Evolutionary conservation across 768 basidiomycete species (phyloP), one percentile per base, ranked within the genome.

Genomic region (Mycena latifolia): DNA sequence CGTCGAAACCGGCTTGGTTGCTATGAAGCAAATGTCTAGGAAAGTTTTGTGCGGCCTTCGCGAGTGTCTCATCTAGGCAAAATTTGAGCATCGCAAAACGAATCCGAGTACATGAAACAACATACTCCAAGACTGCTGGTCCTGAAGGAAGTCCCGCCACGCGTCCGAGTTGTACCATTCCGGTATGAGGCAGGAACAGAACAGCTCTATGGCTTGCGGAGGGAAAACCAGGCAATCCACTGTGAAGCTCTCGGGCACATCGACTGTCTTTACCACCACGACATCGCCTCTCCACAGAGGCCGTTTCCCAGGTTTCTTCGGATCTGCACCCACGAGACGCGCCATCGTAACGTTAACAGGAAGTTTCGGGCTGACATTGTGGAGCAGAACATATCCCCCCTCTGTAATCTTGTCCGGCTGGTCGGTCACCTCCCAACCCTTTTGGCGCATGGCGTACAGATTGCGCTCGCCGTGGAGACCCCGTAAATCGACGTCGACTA

Each of bases 221-320:
- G 56, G 33, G 2, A 57, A 18, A 45, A 56, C 62, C 8, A 50
- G 17, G 31, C 57, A 64, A 57, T 64, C 31, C 4, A 17, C 14
- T 11, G 12, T 12, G 18, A 31, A 9, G 18, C 51, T 25, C 4
- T 9, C 48, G 5, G 62, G 63, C 63, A n/a, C 63, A 65, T 28
- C 58, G 55, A 4, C 3, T 18, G 6, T 54, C 57, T 59, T 59
- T 33, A 65, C 57, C 33, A 65, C 43, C 11, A 65, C 57, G 2
- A 55, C 63, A 25, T 65, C 63, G 1, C 62, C 63, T 22, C 63
- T 45, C 57, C 63, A 58, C 63, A 65, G 10, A 2, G 45, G 57
- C 14, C 57, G 51, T 18, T 47, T 14, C 1, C 63, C 63, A n/a
- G 63, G 63, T 25, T n/a, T 58, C 17, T 54, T 25, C 1, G 56